These are phyloP conservation scores for Acephala macrosclerotiorum DNA, from an alignment of 2,329 filamentous ascomycete genomes.

Conservation along the genomic window DNA sequence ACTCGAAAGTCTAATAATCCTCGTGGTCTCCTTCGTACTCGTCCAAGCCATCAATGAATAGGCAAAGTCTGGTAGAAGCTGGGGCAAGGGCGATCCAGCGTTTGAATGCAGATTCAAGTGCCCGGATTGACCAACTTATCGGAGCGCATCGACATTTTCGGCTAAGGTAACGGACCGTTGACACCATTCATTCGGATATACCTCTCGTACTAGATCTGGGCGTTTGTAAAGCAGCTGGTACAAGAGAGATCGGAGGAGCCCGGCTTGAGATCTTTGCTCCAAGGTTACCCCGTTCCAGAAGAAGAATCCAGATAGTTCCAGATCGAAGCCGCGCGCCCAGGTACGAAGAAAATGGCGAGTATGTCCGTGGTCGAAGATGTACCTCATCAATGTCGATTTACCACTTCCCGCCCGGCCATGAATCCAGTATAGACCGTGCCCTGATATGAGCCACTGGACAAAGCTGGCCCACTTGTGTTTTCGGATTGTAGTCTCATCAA, in stretches of 20 bases:
- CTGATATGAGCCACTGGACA: constrained; percentile 23
- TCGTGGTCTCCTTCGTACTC: constrained; percentile 25
- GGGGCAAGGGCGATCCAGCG: background rate
- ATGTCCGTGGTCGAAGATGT: constrained; percentile 12
- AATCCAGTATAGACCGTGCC: constrained; percentile 30
- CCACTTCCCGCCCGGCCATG: constrained; percentile 30
- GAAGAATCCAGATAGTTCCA: constrained; percentile 49
- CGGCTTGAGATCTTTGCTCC: constrained; percentile 21
- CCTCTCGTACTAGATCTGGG: background rate
- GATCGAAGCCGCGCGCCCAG: constrained; percentile 38
- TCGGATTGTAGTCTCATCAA: background rate
- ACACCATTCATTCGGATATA: background rate
- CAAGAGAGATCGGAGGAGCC: constrained; percentile 23
- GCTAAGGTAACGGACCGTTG: background rate
- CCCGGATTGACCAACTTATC: background rate
- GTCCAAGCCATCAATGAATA: constrained; percentile 26
- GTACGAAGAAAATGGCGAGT: constrained; percentile 18
- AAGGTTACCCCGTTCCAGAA: constrained; percentile 54
- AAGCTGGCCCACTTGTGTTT: constrained; percentile 13
- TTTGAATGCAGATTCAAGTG: background rate
- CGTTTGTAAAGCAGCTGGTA: constrained; percentile 3
- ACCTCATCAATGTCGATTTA: constrained; percentile 34
- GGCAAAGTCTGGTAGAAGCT: background rate
- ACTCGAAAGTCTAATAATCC: no score
- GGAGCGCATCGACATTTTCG: background rate